Base-by-base conservation (phyloP, 2,329 filamentous ascomycete species). In the Tolypocladium nubicola region DNA sequence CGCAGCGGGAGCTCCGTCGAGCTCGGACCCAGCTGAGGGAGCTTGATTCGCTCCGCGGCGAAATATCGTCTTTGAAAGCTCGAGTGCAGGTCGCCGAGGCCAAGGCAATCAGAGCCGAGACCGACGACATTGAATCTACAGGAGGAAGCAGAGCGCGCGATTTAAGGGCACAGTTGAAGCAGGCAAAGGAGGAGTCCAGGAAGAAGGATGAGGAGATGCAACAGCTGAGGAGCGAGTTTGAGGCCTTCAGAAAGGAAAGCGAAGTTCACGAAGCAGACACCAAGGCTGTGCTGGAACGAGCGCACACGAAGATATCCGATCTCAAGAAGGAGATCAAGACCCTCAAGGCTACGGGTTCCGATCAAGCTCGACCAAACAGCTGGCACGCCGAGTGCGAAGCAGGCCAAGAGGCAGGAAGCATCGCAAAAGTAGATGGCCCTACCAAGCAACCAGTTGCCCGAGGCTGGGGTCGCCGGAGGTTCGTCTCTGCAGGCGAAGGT, bases 241-340 rank as follows among this genome's bases (percentile, higher is more conserved):
- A 83, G 45, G 65, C 72, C 10, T 75, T 84, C 40, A 80, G 80
- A 60, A 74, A 77, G 38, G 75, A 81, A 52, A 77, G 79, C 21
- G 79, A 83, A 59, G 67, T 74, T 7, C 77, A 77, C 41, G 78
- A 81, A n/a, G 70, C 73, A 10, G 82, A 86, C 59, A 80, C 79
- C 4, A 76, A 79, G 62, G 74, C 77, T 19, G 79, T 84, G 2
- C 62, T 85, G 50, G 75, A 79, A 56, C 78, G 77, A 61, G 81
- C 82, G 57, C 81, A 84, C 58, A 73, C 75, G 43, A 82, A 82
- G 67, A 82, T 85, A 59, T 70, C 76, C 10, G 75, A 79, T 49
- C 74, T 86, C 9, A 81, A 80, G 67, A 79, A 77, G 61, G 78
- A 82, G 61, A 67, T 83, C 43, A 74, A 73, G 58, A 68, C 68